phyloP scores from a whole-genome alignment of 176 grass and related monocot species.

The Oryza glaberrima region DNA sequence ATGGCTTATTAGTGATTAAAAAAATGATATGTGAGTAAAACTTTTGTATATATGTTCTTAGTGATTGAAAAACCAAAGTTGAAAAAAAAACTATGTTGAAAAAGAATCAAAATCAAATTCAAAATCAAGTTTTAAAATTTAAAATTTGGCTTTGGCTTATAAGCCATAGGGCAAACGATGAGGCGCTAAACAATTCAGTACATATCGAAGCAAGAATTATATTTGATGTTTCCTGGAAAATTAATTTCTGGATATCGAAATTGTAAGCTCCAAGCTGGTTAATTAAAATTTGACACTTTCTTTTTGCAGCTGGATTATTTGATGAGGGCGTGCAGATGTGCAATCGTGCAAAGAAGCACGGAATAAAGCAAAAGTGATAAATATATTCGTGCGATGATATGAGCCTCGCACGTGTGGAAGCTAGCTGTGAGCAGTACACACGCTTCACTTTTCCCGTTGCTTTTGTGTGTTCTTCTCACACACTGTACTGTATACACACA shows the following conservation, averaged over 20 bases:
- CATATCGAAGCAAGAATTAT: too few species aligned
- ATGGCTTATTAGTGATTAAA: too few species aligned
- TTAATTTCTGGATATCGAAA: neutral
- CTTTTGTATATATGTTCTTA: too few species aligned
- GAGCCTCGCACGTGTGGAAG: conserved; percentile 53
- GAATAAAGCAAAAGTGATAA: conserved; percentile 34
- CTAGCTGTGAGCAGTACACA: conserved; percentile 36
- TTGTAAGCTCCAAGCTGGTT: neutral
- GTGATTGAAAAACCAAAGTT: too few species aligned
- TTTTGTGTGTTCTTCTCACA: conserved; percentile 26
- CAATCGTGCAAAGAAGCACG: neutral
- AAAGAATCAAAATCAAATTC: too few species aligned
- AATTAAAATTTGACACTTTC: neutral
- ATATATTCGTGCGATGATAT: neutral
- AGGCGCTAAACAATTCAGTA: too few species aligned
- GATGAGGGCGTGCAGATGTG: neutral
- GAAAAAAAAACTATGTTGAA: too few species aligned
- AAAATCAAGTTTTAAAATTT: too few species aligned
- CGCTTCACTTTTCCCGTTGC: conserved; percentile 22
- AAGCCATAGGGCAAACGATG: too few species aligned
- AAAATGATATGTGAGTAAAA: too few species aligned
- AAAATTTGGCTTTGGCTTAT: too few species aligned
- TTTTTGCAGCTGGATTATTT: neutral
- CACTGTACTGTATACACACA: neutral
- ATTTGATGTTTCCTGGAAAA: too few species aligned